Evolutionary conservation across 1,284 basidiomycete species (phyloP).

Genomic region (Irpex sp.): DNA sequence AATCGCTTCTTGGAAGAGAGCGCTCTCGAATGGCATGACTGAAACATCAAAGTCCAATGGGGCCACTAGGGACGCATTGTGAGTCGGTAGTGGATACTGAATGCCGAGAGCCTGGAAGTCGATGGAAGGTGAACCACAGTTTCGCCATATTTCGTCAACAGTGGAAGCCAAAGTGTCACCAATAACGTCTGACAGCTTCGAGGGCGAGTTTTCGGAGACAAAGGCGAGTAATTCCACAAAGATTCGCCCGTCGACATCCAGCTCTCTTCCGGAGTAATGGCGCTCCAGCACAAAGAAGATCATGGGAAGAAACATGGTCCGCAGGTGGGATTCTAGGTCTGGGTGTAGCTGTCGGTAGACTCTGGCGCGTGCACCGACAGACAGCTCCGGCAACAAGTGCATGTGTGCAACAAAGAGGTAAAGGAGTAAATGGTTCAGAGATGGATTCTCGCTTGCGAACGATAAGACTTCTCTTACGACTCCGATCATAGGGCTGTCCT

Average conservation of each 20-base stretch:
- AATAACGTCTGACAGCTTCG: slow-evolving; percentile 25
- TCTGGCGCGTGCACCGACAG: slow-evolving; percentile 42
- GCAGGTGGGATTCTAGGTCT: slow-evolving; percentile 28
- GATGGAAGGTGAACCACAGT: slow-evolving; percentile 14
- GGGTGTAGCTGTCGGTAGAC: slow-evolving; percentile 25
- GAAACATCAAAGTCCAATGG: slow-evolving; percentile 12
- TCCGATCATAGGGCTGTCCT: not conserved
- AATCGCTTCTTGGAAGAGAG: slow-evolving; percentile 39
- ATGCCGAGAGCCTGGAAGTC: slow-evolving; percentile 12
- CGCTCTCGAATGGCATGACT: slow-evolving; percentile 50
- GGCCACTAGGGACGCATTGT: not conserved
- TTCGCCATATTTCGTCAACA: slow-evolving; percentile 24
- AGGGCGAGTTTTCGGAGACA: slow-evolving; percentile 22
- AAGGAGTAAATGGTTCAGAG: not conserved
- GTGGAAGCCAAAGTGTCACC: slow-evolving; percentile 26
- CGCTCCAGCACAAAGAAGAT: slow-evolving; percentile 32
- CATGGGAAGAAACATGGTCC: slow-evolving; percentile 35
- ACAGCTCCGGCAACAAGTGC: slow-evolving; percentile 37
- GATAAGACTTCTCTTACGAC: not conserved
- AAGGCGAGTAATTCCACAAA: slow-evolving; percentile 41
- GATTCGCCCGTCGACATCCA: slow-evolving; percentile 51
- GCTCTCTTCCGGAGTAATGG: slow-evolving; percentile 19
- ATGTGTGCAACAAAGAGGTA: slow-evolving; percentile 41
- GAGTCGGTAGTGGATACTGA: slow-evolving; percentile 9
- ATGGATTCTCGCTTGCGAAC: not conserved